Evolutionary conservation across 306 rosid species (phyloP).

Genomic region (Vicia faba): DNA sequence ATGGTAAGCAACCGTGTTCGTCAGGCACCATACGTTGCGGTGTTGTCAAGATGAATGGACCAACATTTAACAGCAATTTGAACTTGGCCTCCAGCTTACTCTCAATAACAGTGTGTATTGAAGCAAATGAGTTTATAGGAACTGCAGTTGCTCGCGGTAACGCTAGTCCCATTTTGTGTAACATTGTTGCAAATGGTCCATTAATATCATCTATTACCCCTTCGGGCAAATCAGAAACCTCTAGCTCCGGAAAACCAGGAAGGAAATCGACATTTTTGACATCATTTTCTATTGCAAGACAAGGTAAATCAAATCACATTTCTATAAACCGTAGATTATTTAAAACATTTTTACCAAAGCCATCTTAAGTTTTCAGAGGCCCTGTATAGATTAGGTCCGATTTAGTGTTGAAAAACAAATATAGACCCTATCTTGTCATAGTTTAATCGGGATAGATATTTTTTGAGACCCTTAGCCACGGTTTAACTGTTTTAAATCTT

Average conservation of each 20-base stretch:
- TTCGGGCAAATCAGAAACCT: constrained; percentile 54
- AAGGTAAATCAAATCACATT: background rate
- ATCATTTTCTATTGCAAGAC: constrained; percentile 28
- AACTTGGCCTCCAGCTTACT: constrained; percentile 42
- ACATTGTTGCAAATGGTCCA: constrained; percentile 47
- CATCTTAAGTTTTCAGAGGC: too few species aligned
- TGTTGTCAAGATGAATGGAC: constrained; percentile 57
- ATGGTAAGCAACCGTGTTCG: constrained; percentile 47
- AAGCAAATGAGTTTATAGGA: constrained; percentile 61
- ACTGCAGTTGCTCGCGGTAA: constrained; percentile 63
- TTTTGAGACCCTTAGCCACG: too few species aligned
- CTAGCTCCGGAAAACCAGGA: constrained; percentile 52
- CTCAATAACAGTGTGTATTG: constrained; percentile 34
- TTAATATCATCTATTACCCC: constrained; percentile 40
- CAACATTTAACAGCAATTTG: constrained; percentile 48
- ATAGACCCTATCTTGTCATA: too few species aligned
- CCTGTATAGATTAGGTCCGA: too few species aligned
- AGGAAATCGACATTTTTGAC: constrained; percentile 47
- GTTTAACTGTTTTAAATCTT: too few species aligned
- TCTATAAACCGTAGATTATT: background rate
- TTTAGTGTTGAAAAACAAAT: too few species aligned
- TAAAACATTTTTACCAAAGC: too few species aligned
- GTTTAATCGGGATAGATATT: too few species aligned
- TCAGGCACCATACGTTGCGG: constrained; percentile 37
- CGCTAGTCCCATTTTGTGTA: constrained; percentile 57